Evolutionary conservation across 768 basidiomycete genomes (phyloP).

Genomic region (Russula emetica): DNA sequence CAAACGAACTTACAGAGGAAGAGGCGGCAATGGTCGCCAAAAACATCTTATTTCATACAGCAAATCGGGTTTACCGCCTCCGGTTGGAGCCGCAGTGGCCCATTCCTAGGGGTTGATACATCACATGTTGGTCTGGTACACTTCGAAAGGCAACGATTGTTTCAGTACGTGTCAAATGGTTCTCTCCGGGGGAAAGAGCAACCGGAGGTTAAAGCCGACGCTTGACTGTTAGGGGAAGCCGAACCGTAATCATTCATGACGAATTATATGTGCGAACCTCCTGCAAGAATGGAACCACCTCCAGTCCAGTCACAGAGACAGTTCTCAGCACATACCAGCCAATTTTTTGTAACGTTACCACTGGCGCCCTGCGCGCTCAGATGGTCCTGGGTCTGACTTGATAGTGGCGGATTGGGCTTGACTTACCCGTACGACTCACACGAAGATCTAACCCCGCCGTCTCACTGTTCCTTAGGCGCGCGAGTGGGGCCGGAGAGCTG

Average conservation of each 20-base stretch:
- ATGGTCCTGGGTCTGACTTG: neutral
- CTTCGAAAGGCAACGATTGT: neutral
- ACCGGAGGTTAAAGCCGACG: constrained; percentile 29
- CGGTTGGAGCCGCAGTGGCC: constrained; percentile 37
- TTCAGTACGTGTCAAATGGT: neutral
- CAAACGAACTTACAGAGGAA: constrained; percentile 48
- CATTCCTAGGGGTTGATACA: neutral
- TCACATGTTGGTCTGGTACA: neutral
- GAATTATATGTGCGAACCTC: neutral
- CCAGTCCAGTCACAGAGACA: neutral
- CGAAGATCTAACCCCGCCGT: neutral
- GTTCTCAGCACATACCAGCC: neutral
- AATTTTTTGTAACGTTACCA: neutral
- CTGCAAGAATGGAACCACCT: neutral
- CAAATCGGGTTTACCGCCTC: constrained; percentile 60
- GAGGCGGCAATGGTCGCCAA: constrained; percentile 53
- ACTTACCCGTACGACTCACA: neutral
- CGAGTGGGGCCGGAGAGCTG: neutral
- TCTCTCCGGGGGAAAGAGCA: neutral
- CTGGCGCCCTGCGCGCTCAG: neutral
- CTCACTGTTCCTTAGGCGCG: neutral
- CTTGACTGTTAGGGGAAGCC: neutral
- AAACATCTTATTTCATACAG: constrained; percentile 60
- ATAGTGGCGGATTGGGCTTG: neutral
- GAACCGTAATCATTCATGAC: too few species aligned